phyloP scores from a whole-genome alignment of 2,329 filamentous ascomycete genomes.

The Ustilaginoidea virens region DNA sequence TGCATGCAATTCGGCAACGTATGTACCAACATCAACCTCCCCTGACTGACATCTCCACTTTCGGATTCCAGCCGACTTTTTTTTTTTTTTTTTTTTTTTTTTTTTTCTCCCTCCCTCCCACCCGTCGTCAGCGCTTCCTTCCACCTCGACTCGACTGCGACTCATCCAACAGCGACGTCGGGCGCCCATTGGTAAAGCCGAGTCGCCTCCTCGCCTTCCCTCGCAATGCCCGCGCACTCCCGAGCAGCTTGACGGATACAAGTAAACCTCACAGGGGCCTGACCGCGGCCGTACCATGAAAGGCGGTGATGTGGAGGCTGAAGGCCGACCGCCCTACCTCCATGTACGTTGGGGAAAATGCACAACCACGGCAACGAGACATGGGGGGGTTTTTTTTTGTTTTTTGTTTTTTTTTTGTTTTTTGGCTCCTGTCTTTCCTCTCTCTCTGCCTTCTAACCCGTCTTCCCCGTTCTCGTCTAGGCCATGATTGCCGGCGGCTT shows the following conservation, averaged over 20 bases:
- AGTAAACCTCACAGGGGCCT: constrained; percentile 11
- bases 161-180: not conserved
- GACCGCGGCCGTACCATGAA: constrained; percentile 17
- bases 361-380: too few species aligned
- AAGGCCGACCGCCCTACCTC: constrained; percentile 27
- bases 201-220: too few species aligned
- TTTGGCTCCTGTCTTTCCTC: too few species aligned
- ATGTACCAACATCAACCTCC: too few species aligned
- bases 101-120: not conserved
- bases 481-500: constrained; percentile 91
- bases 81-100: not conserved
- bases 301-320: constrained; percentile 22
- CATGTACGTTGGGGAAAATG: constrained; percentile 21
- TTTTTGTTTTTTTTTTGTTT: too few species aligned
- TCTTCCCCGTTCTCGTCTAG: constrained; percentile 26
- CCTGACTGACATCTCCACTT: too few species aligned
- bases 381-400: too few species aligned
- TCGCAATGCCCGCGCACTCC: constrained; percentile 18
- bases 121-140: not conserved
- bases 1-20: too few species aligned
- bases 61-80: too few species aligned
- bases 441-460: not conserved
- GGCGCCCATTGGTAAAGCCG: constrained; percentile 3
- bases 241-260: constrained; percentile 11
- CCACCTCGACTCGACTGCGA: not conserved